Evolutionary conservation across 176 grass and related monocot species (phyloP), one percentile per base, ranked within the genome.

Genomic region (Carex myosuroides): DNA sequence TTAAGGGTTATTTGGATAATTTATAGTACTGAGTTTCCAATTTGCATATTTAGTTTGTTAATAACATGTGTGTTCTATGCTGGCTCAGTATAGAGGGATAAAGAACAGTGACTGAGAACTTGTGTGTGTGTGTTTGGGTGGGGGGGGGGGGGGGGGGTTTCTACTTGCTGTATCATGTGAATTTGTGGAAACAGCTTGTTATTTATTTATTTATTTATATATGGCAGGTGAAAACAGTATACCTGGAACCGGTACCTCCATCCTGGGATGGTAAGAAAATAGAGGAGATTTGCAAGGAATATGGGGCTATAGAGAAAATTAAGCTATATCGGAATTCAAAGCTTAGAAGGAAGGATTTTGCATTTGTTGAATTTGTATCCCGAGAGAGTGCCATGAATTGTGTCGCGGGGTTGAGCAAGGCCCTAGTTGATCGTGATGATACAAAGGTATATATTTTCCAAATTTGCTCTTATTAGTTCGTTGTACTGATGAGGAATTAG

Each of bases 321-420:
- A 64, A 81, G 79, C 17, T 94, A 86, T 81, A 84, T 67, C 79
- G 67, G 42, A 91, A 89, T 83, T 87, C 69, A 50, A 89, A 87
- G 57, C 87, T 16, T 30, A 70, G 70, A 81, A 90, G 80, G 33
- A 89, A 88, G 70, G 79, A 75, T 46, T 79, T 78, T 89, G 86
- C 85, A 86, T 94, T 97, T 89, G 88, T 97, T 81, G 92, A 91
- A 88, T 97, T 94, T 87, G 84, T 82, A 85, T 92, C 85, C 8
- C 86, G 88, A 66, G 91, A 94, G 55, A 89, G 81, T 85, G 94
- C 90, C 60, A 64, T 97, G 80, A 85, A 78, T 88, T 97, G 94
- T 84, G 85, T 97, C 7, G 92, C 89, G 87, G 94, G 92, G 82
- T 76, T 94, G 84, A 97, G 87, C 54, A 87, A 79, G 84, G 80